Percentiles rank a stretch among this genome's conserved stretches.
Conservation (phyloP, 2,329 filamentous ascomycete species). For the Aspergillus flavus region DNA sequence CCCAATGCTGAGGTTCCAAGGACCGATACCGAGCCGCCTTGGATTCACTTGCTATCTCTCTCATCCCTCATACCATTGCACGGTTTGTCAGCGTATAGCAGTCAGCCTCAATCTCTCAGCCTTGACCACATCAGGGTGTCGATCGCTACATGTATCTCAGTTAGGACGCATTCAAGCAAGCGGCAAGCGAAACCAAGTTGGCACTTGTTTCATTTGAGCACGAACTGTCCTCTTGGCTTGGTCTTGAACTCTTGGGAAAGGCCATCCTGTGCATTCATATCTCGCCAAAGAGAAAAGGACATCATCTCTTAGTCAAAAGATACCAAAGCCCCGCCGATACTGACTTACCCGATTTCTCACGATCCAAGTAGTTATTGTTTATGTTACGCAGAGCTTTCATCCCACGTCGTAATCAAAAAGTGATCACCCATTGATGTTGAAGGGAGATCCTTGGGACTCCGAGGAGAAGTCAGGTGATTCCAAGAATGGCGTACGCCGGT, state of each 20-base stretch:
- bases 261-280: neutral
- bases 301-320: neutral
- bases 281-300: neutral
- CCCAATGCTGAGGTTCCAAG: neutral
- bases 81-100: neutral
- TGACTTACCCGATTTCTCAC: neutral
- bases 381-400: neutral
- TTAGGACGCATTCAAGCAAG: neutral
- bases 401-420: neutral
- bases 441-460: neutral
- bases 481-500: neutral
- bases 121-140: neutral
- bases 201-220: neutral
- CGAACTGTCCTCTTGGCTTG: neutral
- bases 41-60: neutral
- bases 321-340: neutral
- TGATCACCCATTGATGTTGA: neutral
- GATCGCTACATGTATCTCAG: neutral
- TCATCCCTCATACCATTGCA: neutral
- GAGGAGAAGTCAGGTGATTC: slow-evolving; percentile 7
- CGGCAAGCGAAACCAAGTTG: neutral
- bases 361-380: neutral
- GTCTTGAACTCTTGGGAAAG: neutral
- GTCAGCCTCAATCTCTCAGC: neutral
- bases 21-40: neutral